Base-by-base conservation (phyloP, 108 stramenopile species). In the Skeletonema marinoi region DNA sequence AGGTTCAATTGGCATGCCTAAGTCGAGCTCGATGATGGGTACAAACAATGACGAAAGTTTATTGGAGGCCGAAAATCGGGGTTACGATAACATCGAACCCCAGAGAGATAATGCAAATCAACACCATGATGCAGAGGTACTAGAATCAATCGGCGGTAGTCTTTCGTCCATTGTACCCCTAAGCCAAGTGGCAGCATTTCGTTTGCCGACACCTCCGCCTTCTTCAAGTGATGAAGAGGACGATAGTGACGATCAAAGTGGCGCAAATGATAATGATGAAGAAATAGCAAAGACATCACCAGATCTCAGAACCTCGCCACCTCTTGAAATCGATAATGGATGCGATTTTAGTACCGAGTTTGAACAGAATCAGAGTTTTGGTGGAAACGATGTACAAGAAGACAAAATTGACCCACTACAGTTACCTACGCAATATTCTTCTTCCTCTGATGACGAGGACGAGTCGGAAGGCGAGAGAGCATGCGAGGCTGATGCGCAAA, bases 141-240 rank as follows among this genome's bases (percentile, higher is more conserved):
- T 19, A 38, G 25, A 7, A 44, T 19, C 51, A 8, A 21, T 14
- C 39, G 39, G 39, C 39, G 39, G 39, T 17, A 12, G 19, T 42
- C 35, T 16, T 44, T 19, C 59, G 29, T 33, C 25, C 17, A 61
- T 51, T 58, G 32, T 11, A 5, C 44, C 11, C 21, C 12, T 35
- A 68, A 12, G 36, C 30, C 41, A 41, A 58, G 30, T 78, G 2
- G 66, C 51, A 31, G 78, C 72, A 69, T 68, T 83, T 48, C 78
- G 58, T 32, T 50, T 83, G 19, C 78, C 82, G 3, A 83, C 82
- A 12, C 82, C 82, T 2, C 78, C 88, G 6, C 77, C 85, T 25
- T 83, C 84, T 41, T 78, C 77, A 17, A 77, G 79, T 36, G 84
- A 86, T 10, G n/a, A 62, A 56, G 64, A 67, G 39, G 16, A 54